Percentiles rank a stretch among this genome's conserved stretches.
Conservation (phyloP, 2,329 filamentous ascomycete species). For the Alternaria tenuissima region DNA sequence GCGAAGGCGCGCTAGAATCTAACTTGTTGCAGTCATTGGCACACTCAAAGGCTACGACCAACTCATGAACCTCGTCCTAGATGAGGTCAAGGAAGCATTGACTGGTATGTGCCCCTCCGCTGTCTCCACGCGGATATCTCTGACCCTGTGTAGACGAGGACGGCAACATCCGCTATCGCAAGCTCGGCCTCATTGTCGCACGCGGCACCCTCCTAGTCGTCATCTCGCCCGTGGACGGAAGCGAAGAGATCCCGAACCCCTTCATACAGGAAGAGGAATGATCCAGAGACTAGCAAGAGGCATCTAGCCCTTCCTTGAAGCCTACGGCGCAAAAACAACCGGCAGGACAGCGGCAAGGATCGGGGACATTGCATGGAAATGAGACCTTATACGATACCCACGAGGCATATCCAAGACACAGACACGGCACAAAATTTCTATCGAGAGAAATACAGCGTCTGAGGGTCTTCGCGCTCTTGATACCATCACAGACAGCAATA, state of each 20-base stretch:
- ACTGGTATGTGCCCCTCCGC: slow-evolving; percentile 69
- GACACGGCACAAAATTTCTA: neutral
- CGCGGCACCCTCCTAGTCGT: slow-evolving; percentile 91
- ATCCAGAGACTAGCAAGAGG: neutral
- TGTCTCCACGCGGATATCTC: neutral
- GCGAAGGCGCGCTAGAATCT: slow-evolving; percentile 14
- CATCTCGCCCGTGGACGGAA: slow-evolving; percentile 91
- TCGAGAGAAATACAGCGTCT: neutral
- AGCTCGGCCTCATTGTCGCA: slow-evolving; percentile 84
- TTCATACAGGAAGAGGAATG: slow-evolving; percentile 74
- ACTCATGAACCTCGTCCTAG: slow-evolving; percentile 96
- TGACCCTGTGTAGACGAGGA: slow-evolving; percentile 76
- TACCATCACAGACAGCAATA: neutral
- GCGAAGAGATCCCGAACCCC: slow-evolving; percentile 94
- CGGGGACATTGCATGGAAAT: neutral
- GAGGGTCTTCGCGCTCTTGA: neutral
- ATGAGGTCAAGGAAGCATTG: slow-evolving; percentile 90
- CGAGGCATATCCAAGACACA: slow-evolving; percentile 4
- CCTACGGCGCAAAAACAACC: neutral
- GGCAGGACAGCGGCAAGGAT: neutral
- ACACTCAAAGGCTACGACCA: slow-evolving; percentile 95
- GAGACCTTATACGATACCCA: slow-evolving; percentile 10
- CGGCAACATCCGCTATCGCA: slow-evolving; percentile 82
- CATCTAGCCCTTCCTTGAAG: neutral
- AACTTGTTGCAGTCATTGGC: slow-evolving; percentile 72